phyloP scores from a whole-genome alignment of 805 yeast species.

The Myxozyma nipponensis region DNA sequence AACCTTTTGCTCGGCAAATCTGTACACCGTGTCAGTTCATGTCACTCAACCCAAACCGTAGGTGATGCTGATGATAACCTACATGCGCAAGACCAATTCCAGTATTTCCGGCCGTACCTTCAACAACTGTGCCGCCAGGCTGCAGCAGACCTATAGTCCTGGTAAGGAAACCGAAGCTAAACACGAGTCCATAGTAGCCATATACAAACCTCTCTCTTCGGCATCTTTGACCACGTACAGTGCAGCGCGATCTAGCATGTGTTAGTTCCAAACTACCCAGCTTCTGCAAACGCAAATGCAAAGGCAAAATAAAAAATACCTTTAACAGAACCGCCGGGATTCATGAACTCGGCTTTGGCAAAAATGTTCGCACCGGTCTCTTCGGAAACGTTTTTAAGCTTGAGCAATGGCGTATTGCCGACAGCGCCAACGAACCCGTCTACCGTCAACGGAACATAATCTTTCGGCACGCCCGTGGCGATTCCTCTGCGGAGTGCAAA shows the following conservation, averaged over 20 bases:
- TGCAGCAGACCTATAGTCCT: slow-evolving; percentile 49
- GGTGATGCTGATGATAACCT: slow-evolving; percentile 2
- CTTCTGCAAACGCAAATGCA: neutral
- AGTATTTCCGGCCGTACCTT: slow-evolving; percentile 95
- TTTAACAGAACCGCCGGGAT: slow-evolving; percentile 91
- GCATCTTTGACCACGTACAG: slow-evolving; percentile 73
- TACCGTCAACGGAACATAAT: slow-evolving; percentile 63
- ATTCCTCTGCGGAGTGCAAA: neutral
- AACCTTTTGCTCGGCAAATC: slow-evolving; percentile 71
- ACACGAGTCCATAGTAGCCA: no score
- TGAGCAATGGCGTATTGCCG: slow-evolving; percentile 87
- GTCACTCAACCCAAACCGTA: neutral
- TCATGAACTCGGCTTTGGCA: slow-evolving; percentile 89
- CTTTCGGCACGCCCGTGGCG: slow-evolving; percentile 25
- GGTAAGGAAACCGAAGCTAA: neutral
- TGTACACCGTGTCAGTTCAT: neutral
- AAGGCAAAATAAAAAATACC: slow-evolving; percentile 9
- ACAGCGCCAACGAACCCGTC: slow-evolving; percentile 78
- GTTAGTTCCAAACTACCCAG: neutral
- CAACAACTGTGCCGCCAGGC: slow-evolving; percentile 84
- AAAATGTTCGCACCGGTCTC: slow-evolving; percentile 68
- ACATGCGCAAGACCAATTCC: slow-evolving; percentile 83
- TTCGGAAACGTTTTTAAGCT: slow-evolving; percentile 53
- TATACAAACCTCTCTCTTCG: slow-evolving; percentile 50
- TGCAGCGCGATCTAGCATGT: slow-evolving; percentile 76